Base-by-base conservation (phyloP, 768 basidiomycete species). In the Clitopilus passeckerianus region DNA sequence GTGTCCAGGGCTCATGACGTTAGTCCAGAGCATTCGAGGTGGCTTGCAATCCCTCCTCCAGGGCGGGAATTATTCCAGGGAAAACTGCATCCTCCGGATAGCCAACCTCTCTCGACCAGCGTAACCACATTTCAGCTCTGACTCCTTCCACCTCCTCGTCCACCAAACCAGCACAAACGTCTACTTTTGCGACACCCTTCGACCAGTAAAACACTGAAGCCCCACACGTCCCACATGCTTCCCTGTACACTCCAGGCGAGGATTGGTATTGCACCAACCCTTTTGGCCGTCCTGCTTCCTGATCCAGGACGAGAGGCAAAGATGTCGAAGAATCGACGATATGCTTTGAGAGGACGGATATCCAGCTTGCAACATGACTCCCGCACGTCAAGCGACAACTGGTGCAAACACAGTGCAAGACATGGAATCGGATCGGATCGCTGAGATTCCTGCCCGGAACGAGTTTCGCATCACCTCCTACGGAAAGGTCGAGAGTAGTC, bases 141-240 rank as follows among this genome's bases (percentile, higher is more conserved):
- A n/a, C 37, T 12, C 37, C 37, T 5, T 41, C 37, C 37, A n/a
- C 37, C n/a, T 41, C 37, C 37, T 41, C 37, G 10, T 41, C 37
- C 12, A 41, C n/a, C 37, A 41, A n/a, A n/a, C 37, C 37, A 41
- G n/a, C 37, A 12, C n/a, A 15, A n/a, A 41, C 37, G 37, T 41
- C 37, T 9, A 41, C 60, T 6, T 37, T 43, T 22, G 60, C 65
- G 12, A 15, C 37, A 15, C n/a, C n/a, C 8, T 60, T 61, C 35
- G 66, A 58, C 69, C 70, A 72, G 53, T 60, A 68, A 54, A 72
- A 71, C 5, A 60, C 68, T 2, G 69, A 65, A 16, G 71, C 72
- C 1, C 72, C 71, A 56, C 71, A 74, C 10, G 60, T 68, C 6
- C 53, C 59, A 57, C 71, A 74, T n/a, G 65, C 71, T 55, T 74